A percentile compares a stretch with the other conserved stretches of the same genome.
These are phyloP conservation scores for Sphaerosporella brunnea DNA, from an alignment of 495 filamentous ascomycete genomes.

Conservation along the genomic window DNA sequence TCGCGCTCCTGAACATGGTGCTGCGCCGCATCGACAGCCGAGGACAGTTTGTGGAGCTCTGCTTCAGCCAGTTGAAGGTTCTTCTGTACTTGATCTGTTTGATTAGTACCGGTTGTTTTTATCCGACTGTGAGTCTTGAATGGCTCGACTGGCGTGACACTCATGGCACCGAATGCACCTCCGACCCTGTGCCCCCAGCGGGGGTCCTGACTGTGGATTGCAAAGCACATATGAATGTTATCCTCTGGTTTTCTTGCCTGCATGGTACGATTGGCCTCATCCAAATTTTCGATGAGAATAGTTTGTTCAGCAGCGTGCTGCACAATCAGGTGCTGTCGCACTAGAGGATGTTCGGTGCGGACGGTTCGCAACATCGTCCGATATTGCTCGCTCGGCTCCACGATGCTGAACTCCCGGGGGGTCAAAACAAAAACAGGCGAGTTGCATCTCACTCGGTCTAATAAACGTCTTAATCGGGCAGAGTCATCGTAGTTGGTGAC, in stretches of 20 bases:
- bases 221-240: slow-evolving; percentile 57
- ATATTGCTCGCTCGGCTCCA: slow-evolving; percentile 55
- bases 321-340: slow-evolving; percentile 69
- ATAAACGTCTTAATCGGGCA: slow-evolving; percentile 32
- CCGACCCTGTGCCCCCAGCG: slow-evolving; percentile 40
- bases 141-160: slow-evolving; percentile 38
- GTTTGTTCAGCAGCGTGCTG: slow-evolving; percentile 67
- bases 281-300: slow-evolving; percentile 50
- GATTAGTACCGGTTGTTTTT: not conserved
- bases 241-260: slow-evolving; percentile 40
- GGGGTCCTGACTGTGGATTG: slow-evolving; percentile 38
- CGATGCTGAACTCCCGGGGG: slow-evolving; percentile 38
- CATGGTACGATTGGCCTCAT: slow-evolving; percentile 51
- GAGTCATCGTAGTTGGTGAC: slow-evolving; percentile 52
- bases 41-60: not conserved
- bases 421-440: slow-evolving; percentile 37
- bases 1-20: not conserved
- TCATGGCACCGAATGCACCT: slow-evolving; percentile 35
- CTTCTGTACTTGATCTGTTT: not conserved
- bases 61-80: not conserved
- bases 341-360: slow-evolving; percentile 33
- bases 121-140: too few species aligned
- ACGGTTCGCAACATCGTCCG: slow-evolving; percentile 65
- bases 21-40: too few species aligned
- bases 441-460: not conserved